A percentile compares a stretch with the other conserved stretches of the same genome.
Conservation (phyloP, 164 flowering plant species). For the Amborella trichopoda region DNA sequence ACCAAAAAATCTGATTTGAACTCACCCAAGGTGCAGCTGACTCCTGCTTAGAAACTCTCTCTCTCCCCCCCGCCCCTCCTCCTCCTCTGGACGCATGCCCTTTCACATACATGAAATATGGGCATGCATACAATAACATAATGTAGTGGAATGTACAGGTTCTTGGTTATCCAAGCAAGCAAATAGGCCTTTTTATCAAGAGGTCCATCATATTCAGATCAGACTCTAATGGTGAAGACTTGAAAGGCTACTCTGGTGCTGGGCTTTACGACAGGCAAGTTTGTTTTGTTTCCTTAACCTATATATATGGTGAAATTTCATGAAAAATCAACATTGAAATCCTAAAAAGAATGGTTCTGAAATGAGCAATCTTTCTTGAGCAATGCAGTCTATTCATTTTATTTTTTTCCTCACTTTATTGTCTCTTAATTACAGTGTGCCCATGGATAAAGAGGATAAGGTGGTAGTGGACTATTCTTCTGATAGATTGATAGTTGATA, state of each 20-base stretch:
- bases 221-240: constrained; percentile 27
- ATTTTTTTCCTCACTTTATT: too few species aligned
- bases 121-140: too few species aligned
- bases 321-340: too few species aligned
- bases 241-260: constrained; percentile 25
- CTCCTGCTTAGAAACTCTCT: too few species aligned
- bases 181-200: constrained; percentile 16
- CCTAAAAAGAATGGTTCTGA: too few species aligned
- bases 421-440: constrained; percentile 16
- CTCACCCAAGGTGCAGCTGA: constrained; percentile 9
- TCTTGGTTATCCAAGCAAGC: constrained; percentile 24
- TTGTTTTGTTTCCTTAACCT: too few species aligned
- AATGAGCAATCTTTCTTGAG: background rate
- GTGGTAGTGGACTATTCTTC: constrained; percentile 15
- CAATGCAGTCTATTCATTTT: too few species aligned
- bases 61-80: too few species aligned
- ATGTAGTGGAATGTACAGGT: too few species aligned
- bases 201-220: constrained; percentile 23
- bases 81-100: too few species aligned
- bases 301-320: too few species aligned
- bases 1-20: constrained; percentile 15
- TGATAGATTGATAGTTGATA: constrained; percentile 15
- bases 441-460: constrained; percentile 19
- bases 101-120: too few species aligned
- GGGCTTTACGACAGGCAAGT: constrained; percentile 21